Base-by-base conservation (phyloP, 768 basidiomycete genomes). In the Leccinellum albellum region DNA sequence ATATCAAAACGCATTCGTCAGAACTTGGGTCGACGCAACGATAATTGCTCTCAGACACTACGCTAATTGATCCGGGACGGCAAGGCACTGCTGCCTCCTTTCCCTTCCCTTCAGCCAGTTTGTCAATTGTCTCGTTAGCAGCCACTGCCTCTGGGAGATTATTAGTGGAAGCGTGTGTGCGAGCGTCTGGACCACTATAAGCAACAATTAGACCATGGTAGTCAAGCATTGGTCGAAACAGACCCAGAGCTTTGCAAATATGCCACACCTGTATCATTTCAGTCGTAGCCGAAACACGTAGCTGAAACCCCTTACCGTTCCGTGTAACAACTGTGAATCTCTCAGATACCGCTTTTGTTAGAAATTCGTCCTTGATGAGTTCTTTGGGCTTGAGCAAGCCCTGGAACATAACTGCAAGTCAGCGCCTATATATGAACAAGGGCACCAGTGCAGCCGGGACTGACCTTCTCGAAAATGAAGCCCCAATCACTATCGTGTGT, bases 401-500 rank as follows among this genome's bases (percentile, higher is more conserved):
- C 66, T 67, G 29, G 31, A 29, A 29, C 14, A 24, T 8, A 37
- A 3, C 7, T 0, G 13, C 9, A 23, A 1, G 33, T 68, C 28
- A 59, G 33, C 1, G 17, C 8, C 10, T 26, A 28, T 10, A 10
- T 9, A n/a, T 2, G n/a, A 37, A n/a, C n/a, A 37, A 37, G 4
- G 9, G n/a, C 3, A 8, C 35, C 37, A n/a, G 37, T 9, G 10
- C 31, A 33, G 17, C 3, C 14, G n/a, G 12, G 40, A 59, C 61
- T 12, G 20, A 59, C 66, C 52, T 53, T 56, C 15, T 58, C 61
- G 1, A 67, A 64, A 15, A 68, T 24, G 2, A 50, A 57, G 13
- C 59, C 56, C 68, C 68, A 70, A 33, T 48, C 61, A 21, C 32
- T 55, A 28, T 68, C 67, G n/a, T 67, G 64, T 3, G 65, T 68